A percentile compares a stretch with the other conserved stretches of the same genome.
phyloP scores from a whole-genome alignment of 805 yeast genomes.

The Hemisphaericaspora nanyangensis region DNA sequence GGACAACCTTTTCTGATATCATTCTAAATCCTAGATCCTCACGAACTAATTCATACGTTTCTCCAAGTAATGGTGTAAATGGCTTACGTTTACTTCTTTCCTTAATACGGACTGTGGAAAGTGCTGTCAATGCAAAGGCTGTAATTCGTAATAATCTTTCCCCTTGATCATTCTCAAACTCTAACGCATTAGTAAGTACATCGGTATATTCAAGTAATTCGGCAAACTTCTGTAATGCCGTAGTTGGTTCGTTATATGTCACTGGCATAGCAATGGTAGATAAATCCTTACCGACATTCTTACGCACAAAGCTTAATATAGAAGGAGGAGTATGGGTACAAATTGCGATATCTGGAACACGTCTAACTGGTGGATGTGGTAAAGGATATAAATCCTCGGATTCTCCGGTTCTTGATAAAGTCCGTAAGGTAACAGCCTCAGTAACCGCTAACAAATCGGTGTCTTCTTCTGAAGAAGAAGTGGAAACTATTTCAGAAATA shows the following conservation, averaged over 20 bases:
- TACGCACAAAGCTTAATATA: constrained; percentile 70
- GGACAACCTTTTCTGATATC: constrained; percentile 81
- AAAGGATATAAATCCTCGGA: constrained; percentile 55
- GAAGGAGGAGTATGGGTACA: constrained; percentile 76
- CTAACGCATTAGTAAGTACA: constrained; percentile 61
- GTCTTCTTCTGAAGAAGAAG: constrained; percentile 9
- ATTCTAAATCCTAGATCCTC: constrained; percentile 76
- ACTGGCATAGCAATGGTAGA: constrained; percentile 90
- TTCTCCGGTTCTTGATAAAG: background rate
- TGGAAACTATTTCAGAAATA: constrained; percentile 14
- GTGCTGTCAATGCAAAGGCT: constrained; percentile 72
- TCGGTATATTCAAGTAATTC: constrained; percentile 77
- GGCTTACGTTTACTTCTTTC: constrained; percentile 83
- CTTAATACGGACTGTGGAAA: constrained; percentile 70
- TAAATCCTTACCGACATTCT: constrained; percentile 90
- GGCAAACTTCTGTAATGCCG: constrained; percentile 73
- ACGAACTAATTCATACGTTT: constrained; percentile 84
- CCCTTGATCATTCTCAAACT: constrained; percentile 44
- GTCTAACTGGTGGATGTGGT: constrained; percentile 43
- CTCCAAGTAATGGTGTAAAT: constrained; percentile 91
- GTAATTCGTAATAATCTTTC: constrained; percentile 68
- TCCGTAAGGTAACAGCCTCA: background rate
- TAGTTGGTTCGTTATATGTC: constrained; percentile 85
- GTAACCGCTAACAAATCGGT: background rate
- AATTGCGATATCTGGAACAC: constrained; percentile 58